Evolutionary conservation across 768 basidiomycete species (phyloP).

Genomic region (Xerocomellus amylosporus): DNA sequence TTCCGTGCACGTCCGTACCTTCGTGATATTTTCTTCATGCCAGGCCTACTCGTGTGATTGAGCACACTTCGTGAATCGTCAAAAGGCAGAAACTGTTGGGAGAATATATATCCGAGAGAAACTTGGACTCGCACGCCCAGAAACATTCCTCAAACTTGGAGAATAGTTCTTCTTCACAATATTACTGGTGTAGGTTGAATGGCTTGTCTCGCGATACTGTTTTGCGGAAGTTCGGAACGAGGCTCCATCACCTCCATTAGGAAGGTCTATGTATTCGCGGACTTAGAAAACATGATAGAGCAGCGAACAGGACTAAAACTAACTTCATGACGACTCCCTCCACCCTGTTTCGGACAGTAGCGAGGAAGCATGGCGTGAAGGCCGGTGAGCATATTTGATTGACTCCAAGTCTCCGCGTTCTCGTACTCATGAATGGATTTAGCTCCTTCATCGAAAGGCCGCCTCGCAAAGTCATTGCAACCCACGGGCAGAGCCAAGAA

Average conservation of each 20-base stretch:
- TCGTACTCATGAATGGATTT: neutral
- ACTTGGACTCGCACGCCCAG: neutral
- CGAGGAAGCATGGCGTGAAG: slow-evolving; percentile 12
- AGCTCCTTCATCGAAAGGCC: slow-evolving; percentile 26
- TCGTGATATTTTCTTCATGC: too few species aligned
- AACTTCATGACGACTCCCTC: slow-evolving; percentile 6
- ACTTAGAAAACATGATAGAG: slow-evolving; percentile 4
- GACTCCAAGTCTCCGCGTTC: too few species aligned
- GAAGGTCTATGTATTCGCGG: slow-evolving; percentile 11
- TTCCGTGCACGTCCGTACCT: neutral
- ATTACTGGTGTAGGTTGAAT: neutral
- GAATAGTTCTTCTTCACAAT: neutral
- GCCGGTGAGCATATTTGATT: slow-evolving; percentile 10
- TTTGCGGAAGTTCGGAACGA: neutral
- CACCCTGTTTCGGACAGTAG: slow-evolving; percentile 2
- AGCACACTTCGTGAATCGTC: neutral
- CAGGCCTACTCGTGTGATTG: neutral
- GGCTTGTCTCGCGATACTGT: neutral
- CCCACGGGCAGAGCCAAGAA: slow-evolving; percentile 26
- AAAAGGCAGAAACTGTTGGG: neutral
- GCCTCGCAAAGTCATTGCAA: slow-evolving; percentile 30
- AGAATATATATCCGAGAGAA: neutral
- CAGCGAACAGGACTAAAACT: too few species aligned
- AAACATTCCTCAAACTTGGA: neutral
- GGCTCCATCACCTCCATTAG: slow-evolving; percentile 3